Base-by-base conservation (phyloP, 208 protist species). In the Trypanosoma cruzi region DNA sequence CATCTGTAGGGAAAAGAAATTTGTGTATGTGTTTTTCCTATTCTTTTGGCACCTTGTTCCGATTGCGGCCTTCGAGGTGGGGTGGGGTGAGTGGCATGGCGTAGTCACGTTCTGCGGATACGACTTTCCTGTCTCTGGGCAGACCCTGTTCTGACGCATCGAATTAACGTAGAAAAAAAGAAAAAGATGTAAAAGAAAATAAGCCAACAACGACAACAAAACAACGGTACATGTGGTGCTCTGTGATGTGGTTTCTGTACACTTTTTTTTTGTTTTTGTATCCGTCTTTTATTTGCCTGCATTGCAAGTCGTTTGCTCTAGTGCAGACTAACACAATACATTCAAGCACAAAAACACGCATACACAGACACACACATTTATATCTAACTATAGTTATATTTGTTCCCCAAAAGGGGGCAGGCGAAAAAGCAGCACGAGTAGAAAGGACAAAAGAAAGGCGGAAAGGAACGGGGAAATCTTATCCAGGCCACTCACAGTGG, bases 261-360 rank as follows among this genome's bases (percentile, higher is more conserved):
- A 67, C 13, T 54, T 32, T 55, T 22, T 66, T 59, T 73, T 34
- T 71, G n/a, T 63, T 53, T 54, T 40, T 69, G 34, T 32, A 36
- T n/a, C 2, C 31, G 36, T 36, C 13, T 11, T 34, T 5, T 5
- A 49, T 42, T 48, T 63, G 24, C 36, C 22, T 49, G 7, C 32
- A 42, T 31, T 36, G 53, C 26, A 20, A 58, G 53, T 48, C 8
- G 16, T 28, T 61, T 61, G 28, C 34, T 46, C 8, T 28, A 29
- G 56, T 61, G 8, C 56, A 26, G 56, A 28, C 6, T 46, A n/a
- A 4, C 31, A 61, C 56, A 46, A 20, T 20, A 46, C 26, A 14
- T 57, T 22, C 24, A 4, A 37, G 24, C 56, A 3, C 16, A 62
- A 8, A 64, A 5, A 18, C 24, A 52, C 34, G 50, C 18, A n/a